Evolutionary conservation across 345 rosid genomes (phyloP), one percentile per base, ranked within the genome.

Genomic region (Anacardium occidentale): DNA sequence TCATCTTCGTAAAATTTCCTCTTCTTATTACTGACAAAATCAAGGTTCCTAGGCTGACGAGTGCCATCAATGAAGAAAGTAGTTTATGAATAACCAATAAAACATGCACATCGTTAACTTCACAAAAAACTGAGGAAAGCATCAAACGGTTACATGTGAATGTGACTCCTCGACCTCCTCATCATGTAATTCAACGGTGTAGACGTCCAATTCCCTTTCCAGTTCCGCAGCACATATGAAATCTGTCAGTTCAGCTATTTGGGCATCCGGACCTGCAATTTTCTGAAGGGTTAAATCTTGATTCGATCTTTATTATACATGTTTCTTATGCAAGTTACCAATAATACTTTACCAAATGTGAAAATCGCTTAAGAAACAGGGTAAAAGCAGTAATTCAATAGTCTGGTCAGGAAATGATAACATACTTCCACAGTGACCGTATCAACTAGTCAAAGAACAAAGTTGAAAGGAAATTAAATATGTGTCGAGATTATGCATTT

Each of bases 221-320:
- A 74, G 32, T 53, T 74, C 78, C 66, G 76, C 78, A 53, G 71
- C 78, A 70, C 20, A 70, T 26, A 80, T 80, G 67, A 73, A 80
- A 45, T 80, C 80, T 21, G 73, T 22, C 1, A 80, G 51, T 32
- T 73, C 80, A 18, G 15, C 66, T 25, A 76, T 10, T 60, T 51
- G 62, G 45, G 80, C 73, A 61, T 37, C 55, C 9, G 66, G 47
- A 14, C 73, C 73, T 70, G 44, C 64, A 45, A 42, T 3, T 22
- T 40, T 40, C 3, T 40, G 0, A 5, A 7, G 13, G 22, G 26
- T 14, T 10, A n/a, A 47, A 51, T 50, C 1, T 8, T 6, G 50
- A 66, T 8, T 21, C 25, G 0, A 17, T 12, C 68, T 64, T 64
- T 4, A n/a, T 42, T 32, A 10, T 64, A 9, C 29, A 10, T 24